Conservation (phyloP, 768 basidiomycete genomes). For the Serendipita vermifera region DNA sequence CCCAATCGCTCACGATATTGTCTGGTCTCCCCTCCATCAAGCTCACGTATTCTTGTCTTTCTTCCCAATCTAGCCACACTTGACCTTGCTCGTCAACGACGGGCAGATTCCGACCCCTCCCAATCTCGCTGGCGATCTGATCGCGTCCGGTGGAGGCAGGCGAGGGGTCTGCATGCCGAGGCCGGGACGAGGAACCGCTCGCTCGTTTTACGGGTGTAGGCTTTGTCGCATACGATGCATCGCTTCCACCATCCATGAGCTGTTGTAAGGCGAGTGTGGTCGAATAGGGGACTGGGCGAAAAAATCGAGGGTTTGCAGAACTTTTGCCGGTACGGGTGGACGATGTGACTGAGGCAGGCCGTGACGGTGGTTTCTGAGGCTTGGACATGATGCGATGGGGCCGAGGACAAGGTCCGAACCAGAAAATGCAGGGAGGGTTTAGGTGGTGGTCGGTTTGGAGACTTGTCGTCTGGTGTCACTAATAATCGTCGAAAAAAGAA, state of each 20-base stretch:
- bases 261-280: not conserved
- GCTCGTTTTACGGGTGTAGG: not conserved
- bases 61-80: constrained; percentile 9
- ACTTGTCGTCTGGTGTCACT: no score
- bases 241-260: not conserved
- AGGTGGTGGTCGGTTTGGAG: no score
- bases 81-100: constrained; percentile 7
- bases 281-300: constrained; percentile 2
- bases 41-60: not conserved
- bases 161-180: not conserved
- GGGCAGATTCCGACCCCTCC: constrained; percentile 1
- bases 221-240: not conserved
- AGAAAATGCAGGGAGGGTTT: no score
- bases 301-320: not conserved
- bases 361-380: not conserved
- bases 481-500: no score
- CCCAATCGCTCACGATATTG: not conserved
- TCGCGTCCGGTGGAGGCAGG: not conserved
- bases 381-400: not conserved
- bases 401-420: not conserved
- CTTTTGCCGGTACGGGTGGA: not conserved
- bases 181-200: not conserved
- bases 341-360: not conserved
- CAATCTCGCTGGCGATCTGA: constrained; percentile 3
- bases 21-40: not conserved